These are phyloP conservation scores for Fusarium coffeatum DNA, from an alignment of 2,329 filamentous ascomycete species.

Conservation along the genomic window DNA sequence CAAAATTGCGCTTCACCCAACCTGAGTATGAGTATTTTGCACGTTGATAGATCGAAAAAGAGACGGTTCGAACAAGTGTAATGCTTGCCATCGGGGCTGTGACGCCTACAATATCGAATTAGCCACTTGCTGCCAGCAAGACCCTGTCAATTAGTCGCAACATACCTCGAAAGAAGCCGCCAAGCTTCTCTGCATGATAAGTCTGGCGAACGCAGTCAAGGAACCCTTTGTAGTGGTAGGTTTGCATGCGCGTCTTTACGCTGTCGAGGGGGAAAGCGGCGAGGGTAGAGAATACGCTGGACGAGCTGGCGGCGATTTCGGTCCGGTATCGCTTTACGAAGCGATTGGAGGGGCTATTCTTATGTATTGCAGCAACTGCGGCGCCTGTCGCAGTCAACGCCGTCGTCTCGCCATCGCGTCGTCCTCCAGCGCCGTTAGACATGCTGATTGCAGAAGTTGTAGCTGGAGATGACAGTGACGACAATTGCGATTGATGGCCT, in stretches of 20 bases:
- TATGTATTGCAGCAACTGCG: slow-evolving; percentile 19
- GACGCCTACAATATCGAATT: slow-evolving; percentile 65
- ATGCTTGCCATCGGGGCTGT: slow-evolving; percentile 83
- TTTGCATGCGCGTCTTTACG: slow-evolving; percentile 91
- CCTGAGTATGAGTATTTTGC: slow-evolving; percentile 79
- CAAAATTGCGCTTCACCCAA: slow-evolving; percentile 75
- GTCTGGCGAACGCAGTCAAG: slow-evolving; percentile 79
- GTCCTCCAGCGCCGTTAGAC: slow-evolving; percentile 46
- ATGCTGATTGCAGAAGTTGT: slow-evolving; percentile 43
- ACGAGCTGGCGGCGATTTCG: slow-evolving; percentile 81
- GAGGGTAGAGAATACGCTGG: slow-evolving; percentile 82
- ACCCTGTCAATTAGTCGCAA: slow-evolving; percentile 1
- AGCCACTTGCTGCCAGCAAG: slow-evolving; percentile 14
- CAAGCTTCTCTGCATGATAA: slow-evolving; percentile 77
- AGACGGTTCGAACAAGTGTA: slow-evolving; percentile 80
- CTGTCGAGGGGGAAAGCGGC: slow-evolving; percentile 88
- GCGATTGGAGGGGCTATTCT: slow-evolving; percentile 39
- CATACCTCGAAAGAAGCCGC: slow-evolving; percentile 84
- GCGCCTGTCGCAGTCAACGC: slow-evolving; percentile 39
- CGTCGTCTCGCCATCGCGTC: slow-evolving; percentile 46
- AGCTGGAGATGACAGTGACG: slow-evolving; percentile 44
- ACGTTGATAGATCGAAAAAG: slow-evolving; percentile 83
- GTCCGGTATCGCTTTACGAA: slow-evolving; percentile 81
- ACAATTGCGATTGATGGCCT: slow-evolving; percentile 48
- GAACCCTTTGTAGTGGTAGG: slow-evolving; percentile 81